These are phyloP conservation scores for Cucurbita pepo DNA, from an alignment of 306 rosid species.

Conservation along the genomic window DNA sequence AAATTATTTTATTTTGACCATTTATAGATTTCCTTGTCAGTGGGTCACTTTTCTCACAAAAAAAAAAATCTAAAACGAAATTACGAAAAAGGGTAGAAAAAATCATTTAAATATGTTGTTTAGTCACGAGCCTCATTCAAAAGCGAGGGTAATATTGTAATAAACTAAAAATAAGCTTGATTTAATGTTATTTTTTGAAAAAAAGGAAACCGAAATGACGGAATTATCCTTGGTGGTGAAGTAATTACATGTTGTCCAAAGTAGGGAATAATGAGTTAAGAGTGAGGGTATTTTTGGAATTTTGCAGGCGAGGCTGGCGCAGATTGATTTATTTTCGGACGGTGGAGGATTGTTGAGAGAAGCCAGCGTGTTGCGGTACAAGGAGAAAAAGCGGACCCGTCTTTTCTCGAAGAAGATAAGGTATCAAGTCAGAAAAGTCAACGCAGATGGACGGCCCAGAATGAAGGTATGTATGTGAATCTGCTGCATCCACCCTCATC, in stretches of 20 bases:
- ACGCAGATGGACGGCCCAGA: slow-evolving; percentile 85
- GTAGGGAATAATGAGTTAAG: slow-evolving; percentile 6
- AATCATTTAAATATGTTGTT: neutral
- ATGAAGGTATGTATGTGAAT: slow-evolving; percentile 45
- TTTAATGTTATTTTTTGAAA: too few relatives aligned
- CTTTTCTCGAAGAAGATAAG: slow-evolving; percentile 73
- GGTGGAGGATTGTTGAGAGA: slow-evolving; percentile 44
- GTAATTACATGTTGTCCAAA: neutral
- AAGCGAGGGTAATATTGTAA: neutral
- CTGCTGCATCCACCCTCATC: neutral
- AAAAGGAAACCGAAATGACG: neutral
- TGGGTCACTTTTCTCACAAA: neutral
- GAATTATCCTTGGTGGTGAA: neutral
- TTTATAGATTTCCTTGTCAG: neutral
- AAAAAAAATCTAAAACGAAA: neutral
- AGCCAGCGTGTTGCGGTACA: slow-evolving; percentile 65
- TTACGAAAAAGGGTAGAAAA: neutral
- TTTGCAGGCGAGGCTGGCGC: slow-evolving; percentile 58
- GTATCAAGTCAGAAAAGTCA: slow-evolving; percentile 72
- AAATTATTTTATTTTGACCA: neutral
- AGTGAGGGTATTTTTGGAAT: neutral
- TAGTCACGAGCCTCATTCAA: neutral
- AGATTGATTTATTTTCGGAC: slow-evolving; percentile 50
- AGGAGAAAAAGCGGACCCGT: slow-evolving; percentile 66
- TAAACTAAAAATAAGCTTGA: neutral